A percentile compares a stretch with the other conserved stretches of the same genome.
Evolutionary conservation across 306 rosid genomes (phyloP).

Genomic region (Abrus precatorius): DNA sequence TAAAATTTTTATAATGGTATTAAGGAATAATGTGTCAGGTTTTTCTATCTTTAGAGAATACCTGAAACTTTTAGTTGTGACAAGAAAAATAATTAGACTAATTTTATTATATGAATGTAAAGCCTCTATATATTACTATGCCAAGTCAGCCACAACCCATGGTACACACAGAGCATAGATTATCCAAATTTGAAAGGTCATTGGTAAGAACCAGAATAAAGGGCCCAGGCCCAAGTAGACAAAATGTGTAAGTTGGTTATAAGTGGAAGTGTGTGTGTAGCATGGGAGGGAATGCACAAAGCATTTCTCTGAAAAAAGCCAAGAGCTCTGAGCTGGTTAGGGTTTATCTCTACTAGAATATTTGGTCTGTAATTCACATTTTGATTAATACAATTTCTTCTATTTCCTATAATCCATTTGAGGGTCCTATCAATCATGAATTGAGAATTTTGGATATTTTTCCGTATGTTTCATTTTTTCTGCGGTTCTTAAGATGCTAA

Average conservation of each 20-base stretch:
- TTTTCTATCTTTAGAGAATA: neutral
- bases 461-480: neutral
- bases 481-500: neutral
- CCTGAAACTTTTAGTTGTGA: neutral
- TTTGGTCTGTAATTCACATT: too few relatives aligned
- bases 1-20: neutral
- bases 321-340: too few relatives aligned
- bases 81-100: constrained; percentile 34
- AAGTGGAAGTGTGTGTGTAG: too few relatives aligned
- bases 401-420: too few relatives aligned
- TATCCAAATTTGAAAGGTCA: neutral
- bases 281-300: too few relatives aligned
- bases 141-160: neutral
- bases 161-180: neutral
- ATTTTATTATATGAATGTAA: constrained; percentile 17
- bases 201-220: neutral
- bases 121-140: constrained; percentile 18
- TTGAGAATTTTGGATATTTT: neutral
- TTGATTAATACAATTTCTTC: too few relatives aligned
- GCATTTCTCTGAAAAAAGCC: too few relatives aligned
- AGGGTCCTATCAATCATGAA: too few relatives aligned
- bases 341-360: too few relatives aligned
- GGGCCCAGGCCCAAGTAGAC: too few relatives aligned
- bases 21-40: neutral
- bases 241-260: too few relatives aligned